A percentile compares a stretch with the other conserved stretches of the same genome.
Evolutionary conservation across 1,139 yeast species (phyloP).

Genomic region (Yamadazyma oceani): DNA sequence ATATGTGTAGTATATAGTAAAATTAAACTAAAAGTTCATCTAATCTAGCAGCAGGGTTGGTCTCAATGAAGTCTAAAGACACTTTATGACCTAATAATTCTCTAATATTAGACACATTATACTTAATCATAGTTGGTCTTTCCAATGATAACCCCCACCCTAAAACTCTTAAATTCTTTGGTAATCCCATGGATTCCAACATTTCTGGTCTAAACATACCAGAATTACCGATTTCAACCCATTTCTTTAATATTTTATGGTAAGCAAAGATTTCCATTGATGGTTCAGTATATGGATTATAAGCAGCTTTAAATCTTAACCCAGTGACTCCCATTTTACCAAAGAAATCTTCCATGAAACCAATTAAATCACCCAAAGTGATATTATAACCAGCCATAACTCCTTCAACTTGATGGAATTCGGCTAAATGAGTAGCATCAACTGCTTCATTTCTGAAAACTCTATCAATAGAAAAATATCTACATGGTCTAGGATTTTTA

Average conservation of each 20-base stretch:
- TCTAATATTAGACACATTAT: constrained; percentile 92
- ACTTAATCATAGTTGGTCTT: constrained; percentile 99
- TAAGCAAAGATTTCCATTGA: constrained; percentile 96
- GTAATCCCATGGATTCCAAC: constrained; percentile 98
- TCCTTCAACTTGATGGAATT: constrained; percentile 99
- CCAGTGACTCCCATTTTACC: constrained; percentile 95
- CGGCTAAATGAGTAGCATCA: constrained; percentile 99
- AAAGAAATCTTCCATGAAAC: constrained; percentile 97
- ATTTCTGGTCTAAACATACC: constrained; percentile 99
- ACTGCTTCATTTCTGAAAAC: constrained; percentile 99
- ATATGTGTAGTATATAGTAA: too few relatives aligned
- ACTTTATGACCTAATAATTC: constrained; percentile 95
- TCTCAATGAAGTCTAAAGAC: constrained; percentile 87
- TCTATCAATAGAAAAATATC: constrained; percentile 94
- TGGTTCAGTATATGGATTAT: constrained; percentile 99
- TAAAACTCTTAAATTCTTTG: constrained; percentile 87
- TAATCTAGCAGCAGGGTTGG: constrained; percentile 95
- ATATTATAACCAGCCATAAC: constrained; percentile 95
- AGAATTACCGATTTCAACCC: constrained; percentile 99
- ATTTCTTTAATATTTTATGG: constrained; percentile 90
- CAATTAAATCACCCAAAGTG: constrained; percentile 94
- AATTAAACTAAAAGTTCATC: constrained; percentile 58
- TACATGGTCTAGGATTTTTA: constrained; percentile 82
- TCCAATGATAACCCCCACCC: constrained; percentile 98
- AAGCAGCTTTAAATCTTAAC: constrained; percentile 96